phyloP scores from a whole-genome alignment of 1,284 basidiomycete species.

The Ustilago esculenta region DNA sequence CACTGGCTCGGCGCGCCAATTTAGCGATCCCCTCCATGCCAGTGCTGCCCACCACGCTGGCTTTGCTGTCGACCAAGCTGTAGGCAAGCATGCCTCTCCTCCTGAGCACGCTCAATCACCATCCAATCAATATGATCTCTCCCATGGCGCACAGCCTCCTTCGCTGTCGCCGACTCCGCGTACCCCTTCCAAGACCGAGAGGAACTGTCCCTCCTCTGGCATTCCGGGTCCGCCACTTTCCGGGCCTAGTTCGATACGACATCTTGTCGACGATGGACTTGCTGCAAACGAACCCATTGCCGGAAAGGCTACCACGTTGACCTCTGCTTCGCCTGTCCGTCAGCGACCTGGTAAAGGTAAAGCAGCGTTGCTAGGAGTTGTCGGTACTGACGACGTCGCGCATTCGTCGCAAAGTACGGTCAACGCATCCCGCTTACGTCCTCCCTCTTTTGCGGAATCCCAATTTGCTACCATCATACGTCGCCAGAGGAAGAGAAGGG shows the following conservation, averaged over 20 bases:
- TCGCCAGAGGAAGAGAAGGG: slow-evolving; percentile 46
- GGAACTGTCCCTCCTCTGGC: no score
- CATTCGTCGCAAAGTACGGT: neutral
- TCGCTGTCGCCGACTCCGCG: no score
- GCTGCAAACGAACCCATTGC: neutral
- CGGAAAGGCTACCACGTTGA: neutral
- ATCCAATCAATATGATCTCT: no score
- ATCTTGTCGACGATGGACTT: neutral
- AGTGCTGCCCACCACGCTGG: no score
- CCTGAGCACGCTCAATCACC: no score
- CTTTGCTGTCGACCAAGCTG: no score
- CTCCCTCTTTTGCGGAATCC: slow-evolving; percentile 52
- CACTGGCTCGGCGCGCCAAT: neutral
- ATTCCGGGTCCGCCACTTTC: no score
- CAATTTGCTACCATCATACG: slow-evolving; percentile 59
- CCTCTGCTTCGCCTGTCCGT: slow-evolving; percentile 19
- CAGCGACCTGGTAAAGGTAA: slow-evolving; percentile 25
- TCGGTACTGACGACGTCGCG: neutral
- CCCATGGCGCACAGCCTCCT: no score
- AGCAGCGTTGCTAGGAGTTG: neutral
- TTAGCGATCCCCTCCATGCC: slow-evolving; percentile 1
- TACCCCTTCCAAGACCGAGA: no score
- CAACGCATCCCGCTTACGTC: slow-evolving; percentile 7
- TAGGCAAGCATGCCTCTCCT: no score
- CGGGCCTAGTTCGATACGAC: no score